These are phyloP conservation scores for Nigrospora oryzae DNA, from an alignment of 2,329 filamentous ascomycete species.

Conservation along the genomic window DNA sequence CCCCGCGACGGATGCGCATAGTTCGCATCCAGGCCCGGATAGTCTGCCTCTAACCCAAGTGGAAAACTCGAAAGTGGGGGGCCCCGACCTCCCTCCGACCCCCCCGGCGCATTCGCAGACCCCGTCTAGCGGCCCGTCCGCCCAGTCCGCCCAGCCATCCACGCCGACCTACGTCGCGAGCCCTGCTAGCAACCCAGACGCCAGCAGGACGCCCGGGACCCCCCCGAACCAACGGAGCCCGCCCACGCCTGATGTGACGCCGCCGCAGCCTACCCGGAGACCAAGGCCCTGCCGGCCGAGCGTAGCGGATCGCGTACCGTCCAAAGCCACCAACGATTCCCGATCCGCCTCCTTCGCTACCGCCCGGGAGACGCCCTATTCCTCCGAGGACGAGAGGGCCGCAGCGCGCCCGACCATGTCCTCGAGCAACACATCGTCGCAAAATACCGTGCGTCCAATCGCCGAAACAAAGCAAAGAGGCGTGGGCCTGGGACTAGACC, in stretches of 20 bases:
- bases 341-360: slow-evolving; percentile 65
- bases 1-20: background rate
- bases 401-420: slow-evolving; percentile 29
- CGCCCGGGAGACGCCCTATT: slow-evolving; percentile 55
- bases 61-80: slow-evolving; percentile 15
- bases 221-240: slow-evolving; percentile 59
- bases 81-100: slow-evolving; percentile 51
- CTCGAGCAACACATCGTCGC: slow-evolving; percentile 31
- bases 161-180: slow-evolving; percentile 30
- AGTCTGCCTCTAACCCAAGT: too few species aligned
- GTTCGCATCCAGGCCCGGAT: too few species aligned
- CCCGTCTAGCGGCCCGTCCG: slow-evolving; percentile 43
- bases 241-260: slow-evolving; percentile 69
- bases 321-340: slow-evolving; percentile 49
- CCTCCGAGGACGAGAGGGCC: slow-evolving; percentile 45
- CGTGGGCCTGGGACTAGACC: slow-evolving; percentile 34
- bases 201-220: slow-evolving; percentile 39
- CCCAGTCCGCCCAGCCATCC: slow-evolving; percentile 32
- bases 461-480: slow-evolving; percentile 25
- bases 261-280: slow-evolving; percentile 44
- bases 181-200: slow-evolving; percentile 24
- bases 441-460: slow-evolving; percentile 30
- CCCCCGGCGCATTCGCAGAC: slow-evolving; percentile 53
- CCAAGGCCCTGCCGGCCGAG: slow-evolving; percentile 36
- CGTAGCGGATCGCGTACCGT: slow-evolving; percentile 37